Percentiles rank a stretch among this genome's conserved stretches.
phyloP scores from a whole-genome alignment of 352 stramenopile genomes.

The Phytophthora cryptogea region DNA sequence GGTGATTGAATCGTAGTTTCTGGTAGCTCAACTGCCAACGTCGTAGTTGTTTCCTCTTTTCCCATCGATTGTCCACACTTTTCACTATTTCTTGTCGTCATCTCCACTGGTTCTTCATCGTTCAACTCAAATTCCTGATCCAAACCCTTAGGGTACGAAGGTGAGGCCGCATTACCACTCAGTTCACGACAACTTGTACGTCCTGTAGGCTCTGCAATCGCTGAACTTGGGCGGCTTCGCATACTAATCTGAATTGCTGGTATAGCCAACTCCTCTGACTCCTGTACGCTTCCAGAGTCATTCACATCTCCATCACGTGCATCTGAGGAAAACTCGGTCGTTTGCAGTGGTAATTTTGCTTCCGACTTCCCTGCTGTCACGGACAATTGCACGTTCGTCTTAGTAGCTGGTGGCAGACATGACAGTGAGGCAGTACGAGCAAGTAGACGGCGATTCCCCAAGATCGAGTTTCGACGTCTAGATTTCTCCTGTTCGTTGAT shows the following conservation, averaged over 20 bases:
- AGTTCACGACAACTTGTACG: neutral
- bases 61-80: neutral
- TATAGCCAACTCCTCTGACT: neutral
- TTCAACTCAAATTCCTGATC: neutral
- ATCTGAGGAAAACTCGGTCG: neutral
- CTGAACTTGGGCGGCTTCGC: conserved; percentile 6
- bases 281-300: neutral
- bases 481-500: neutral
- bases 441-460: neutral
- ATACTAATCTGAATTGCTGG: conserved; percentile 7
- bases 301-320: neutral
- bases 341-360: neutral
- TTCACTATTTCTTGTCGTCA: neutral
- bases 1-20: conserved; percentile 6
- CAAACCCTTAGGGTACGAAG: neutral
- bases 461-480: neutral
- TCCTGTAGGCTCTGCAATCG: neutral
- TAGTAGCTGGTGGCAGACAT: neutral
- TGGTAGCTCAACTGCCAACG: neutral
- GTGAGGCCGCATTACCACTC: neutral
- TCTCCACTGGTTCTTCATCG: neutral
- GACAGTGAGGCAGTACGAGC: conserved; percentile 3
- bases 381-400: neutral
- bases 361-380: neutral
- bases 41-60: neutral